A percentile compares a stretch with the other conserved stretches of the same genome.
Evolutionary conservation across 1,284 basidiomycete species (phyloP).

Genomic region (Papiliotrema laurentii): DNA sequence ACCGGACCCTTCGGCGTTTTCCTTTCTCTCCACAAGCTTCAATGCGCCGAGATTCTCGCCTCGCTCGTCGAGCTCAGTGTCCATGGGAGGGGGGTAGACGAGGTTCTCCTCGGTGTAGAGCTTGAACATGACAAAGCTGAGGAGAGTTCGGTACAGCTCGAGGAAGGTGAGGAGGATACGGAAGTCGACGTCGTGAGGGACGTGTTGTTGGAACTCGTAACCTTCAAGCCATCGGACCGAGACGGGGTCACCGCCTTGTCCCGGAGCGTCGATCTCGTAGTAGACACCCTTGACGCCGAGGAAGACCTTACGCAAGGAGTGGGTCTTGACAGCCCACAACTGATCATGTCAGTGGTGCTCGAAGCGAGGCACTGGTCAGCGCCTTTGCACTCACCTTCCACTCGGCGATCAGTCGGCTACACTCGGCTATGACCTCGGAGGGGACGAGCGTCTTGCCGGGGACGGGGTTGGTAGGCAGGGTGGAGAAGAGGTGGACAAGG

Average conservation of each 20-base stretch:
- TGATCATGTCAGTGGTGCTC: conserved; percentile 51
- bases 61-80: conserved; percentile 74
- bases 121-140: conserved; percentile 96
- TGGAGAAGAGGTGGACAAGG: conserved; percentile 88
- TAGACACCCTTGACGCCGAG: conserved; percentile 98
- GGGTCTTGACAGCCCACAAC: conserved; percentile 87
- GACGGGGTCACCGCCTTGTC: conserved; percentile 73
- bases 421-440: conserved; percentile 82
- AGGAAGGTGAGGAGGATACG: conserved; percentile 98
- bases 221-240: conserved; percentile 87
- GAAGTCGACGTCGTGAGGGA: conserved; percentile 93
- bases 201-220: conserved; percentile 95
- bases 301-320: conserved; percentile 83
- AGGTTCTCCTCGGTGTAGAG: conserved; percentile 92
- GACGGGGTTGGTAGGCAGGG: conserved; percentile 71
- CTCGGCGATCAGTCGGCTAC: conserved; percentile 79
- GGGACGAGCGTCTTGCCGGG: conserved; percentile 62
- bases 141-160: conserved; percentile 94
- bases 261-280: conserved; percentile 84
- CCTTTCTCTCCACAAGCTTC: conserved; percentile 60
- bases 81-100: conserved; percentile 90
- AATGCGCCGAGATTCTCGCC: conserved; percentile 90
- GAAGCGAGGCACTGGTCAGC: neutral
- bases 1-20: conserved; percentile 29
- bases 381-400: conserved; percentile 54